phyloP scores from a whole-genome alignment of 371 early-diverging fungal species.

The Nematocida displodere region DNA sequence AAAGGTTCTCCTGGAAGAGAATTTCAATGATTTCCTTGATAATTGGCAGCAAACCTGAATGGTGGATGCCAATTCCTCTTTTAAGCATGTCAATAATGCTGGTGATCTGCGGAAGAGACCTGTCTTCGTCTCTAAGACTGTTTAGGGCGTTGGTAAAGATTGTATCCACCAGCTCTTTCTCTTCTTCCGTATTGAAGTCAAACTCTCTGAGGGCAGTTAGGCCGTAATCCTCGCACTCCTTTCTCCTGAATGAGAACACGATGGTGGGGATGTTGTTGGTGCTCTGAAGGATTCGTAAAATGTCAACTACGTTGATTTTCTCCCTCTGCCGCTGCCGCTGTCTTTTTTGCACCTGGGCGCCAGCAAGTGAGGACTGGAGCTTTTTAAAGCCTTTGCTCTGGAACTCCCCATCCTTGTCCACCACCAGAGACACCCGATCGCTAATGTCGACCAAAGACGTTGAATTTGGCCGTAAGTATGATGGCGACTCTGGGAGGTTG shows the following conservation, averaged over 20 bases:
- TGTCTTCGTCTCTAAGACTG: conserved; percentile 81
- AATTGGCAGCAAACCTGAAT: conserved; percentile 94
- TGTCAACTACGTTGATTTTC: conserved; percentile 49
- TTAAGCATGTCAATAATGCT: conserved; percentile 81
- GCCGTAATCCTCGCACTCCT: conserved; percentile 88
- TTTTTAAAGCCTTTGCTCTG: conserved; percentile 84
- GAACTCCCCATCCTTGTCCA: conserved; percentile 74
- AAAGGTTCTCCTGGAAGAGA: conserved; percentile 90
- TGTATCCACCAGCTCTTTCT: conserved; percentile 76
- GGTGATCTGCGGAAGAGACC: conserved; percentile 81
- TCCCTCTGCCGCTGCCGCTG: conserved; percentile 67
- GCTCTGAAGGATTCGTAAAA: conserved; percentile 42
- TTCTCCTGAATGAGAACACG: conserved; percentile 90
- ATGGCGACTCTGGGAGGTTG: background rate
- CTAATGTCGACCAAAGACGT: conserved; percentile 67
- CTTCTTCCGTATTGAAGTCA: conserved; percentile 80
- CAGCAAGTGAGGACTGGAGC: conserved; percentile 58
- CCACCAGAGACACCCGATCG: conserved; percentile 82
- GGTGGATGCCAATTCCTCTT: conserved; percentile 97
- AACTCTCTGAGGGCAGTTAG: conserved; percentile 72
- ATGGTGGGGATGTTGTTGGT: conserved; percentile 74
- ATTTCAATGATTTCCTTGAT: conserved; percentile 98
- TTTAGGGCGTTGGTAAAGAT: conserved; percentile 87
- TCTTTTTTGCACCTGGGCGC: conserved; percentile 69
- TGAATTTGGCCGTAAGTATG: background rate